Base-by-base conservation (phyloP, 2,329 filamentous ascomycete species). In the Chalaropsis ovoidea region DNA sequence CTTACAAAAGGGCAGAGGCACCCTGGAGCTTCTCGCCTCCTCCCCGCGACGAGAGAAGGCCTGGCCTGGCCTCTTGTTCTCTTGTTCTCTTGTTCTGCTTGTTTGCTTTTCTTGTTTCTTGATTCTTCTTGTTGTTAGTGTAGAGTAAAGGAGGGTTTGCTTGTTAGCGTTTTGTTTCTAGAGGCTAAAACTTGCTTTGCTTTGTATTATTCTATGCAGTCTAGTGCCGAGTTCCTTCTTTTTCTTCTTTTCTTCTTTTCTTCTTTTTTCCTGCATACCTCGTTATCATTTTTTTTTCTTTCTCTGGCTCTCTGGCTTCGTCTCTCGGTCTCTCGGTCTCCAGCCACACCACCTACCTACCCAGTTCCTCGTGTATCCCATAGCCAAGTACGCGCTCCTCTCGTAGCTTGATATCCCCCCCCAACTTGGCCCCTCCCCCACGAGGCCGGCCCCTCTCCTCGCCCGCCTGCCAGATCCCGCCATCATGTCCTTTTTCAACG, bases 401-500 rank as follows among this genome's bases (percentile, higher is more conserved):
- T 56, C n/a, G 52, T 56, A 56, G 27, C 54, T 58, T n/a, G 17
- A 39, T 11, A 10, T 39, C 24, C 47, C 27, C n/a, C 19, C 13
- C 8, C 58, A 61, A 61, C 8, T 41, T n/a, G 39, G 22, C 24
- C 54, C 54, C 27, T 39, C 54, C 7, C 31, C n/a, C 54, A 39
- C 54, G 54, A 58, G 54, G 27, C 31, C 24, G 54, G 54, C 54
- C n/a, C 56, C 61, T 43, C 56, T 19, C 31, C 24, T 27, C 42
- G 31, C 17, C 63, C 27, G 24, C 42, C 19, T 45, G 10, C 22
- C 61, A 22, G 10, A 4, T 45, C n/a, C 15, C 15, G 11, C 2
- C 41, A 61, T 19, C 35, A 67, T 67, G 63, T 65, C 63, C n/a
- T 65, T 67, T 31, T 62, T 67, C 39, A 63, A 64, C 24, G 63